Conservation (phyloP, 257 asterid genomes). For the Gynochthodes officinalis region DNA sequence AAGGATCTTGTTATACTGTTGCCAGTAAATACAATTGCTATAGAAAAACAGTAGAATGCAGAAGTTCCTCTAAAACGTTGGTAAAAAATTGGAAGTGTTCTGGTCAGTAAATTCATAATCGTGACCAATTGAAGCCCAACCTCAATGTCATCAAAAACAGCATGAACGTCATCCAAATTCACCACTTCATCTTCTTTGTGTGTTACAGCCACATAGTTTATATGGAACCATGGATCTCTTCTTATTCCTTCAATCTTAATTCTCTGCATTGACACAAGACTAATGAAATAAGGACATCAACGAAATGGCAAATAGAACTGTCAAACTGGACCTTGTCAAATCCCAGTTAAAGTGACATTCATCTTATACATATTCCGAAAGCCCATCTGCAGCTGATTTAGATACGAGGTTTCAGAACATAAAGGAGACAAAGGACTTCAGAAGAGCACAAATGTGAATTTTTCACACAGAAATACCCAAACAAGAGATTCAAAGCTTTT, state of each 20-base stretch:
- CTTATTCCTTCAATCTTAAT: constrained; percentile 68
- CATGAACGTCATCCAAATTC: constrained; percentile 81
- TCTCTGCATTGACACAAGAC: constrained; percentile 51
- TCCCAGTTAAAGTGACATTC: background rate
- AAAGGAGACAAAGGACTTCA: constrained; percentile 1
- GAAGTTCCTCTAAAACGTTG: background rate
- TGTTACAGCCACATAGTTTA: constrained; percentile 55
- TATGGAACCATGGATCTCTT: constrained; percentile 77
- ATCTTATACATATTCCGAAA: background rate
- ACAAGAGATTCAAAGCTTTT: background rate
- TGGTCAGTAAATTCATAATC: background rate
- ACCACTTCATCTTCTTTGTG: constrained; percentile 71
- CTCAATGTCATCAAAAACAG: constrained; percentile 88
- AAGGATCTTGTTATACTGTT: background rate
- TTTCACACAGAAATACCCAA: background rate
- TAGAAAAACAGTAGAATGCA: background rate
- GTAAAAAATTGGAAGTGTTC: background rate
- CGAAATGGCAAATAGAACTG: background rate
- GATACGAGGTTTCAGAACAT: background rate
- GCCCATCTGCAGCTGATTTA: background rate
- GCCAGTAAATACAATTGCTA: background rate
- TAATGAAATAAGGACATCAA: constrained; percentile 1
- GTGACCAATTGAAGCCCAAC: constrained; percentile 32
- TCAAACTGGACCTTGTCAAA: background rate
- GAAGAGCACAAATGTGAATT: background rate